Evolutionary conservation across 768 basidiomycete species (phyloP).

Genomic region (Mycena chlorophos): DNA sequence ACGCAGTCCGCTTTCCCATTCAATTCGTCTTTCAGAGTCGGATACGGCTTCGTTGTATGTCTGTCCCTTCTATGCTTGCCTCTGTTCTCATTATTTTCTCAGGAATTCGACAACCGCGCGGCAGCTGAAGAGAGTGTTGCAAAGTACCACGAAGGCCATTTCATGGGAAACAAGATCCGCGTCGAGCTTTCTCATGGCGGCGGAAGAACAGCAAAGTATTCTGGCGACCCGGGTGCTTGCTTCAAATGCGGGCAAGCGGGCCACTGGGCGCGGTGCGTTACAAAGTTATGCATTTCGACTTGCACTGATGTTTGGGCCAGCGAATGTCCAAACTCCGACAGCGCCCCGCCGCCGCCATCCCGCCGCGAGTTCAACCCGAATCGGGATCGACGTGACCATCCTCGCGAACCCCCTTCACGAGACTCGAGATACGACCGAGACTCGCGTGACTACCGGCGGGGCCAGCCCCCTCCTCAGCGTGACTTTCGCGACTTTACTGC

Average conservation of each 20-base stretch:
- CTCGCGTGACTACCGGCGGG: conserved; percentile 62
- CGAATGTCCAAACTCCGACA: conserved; percentile 65
- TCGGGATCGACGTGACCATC: conserved; percentile 51
- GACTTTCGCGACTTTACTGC: conserved; percentile 68
- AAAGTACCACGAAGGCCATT: conserved; percentile 86
- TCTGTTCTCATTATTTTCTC: conserved; percentile 1
- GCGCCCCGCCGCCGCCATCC: conserved; percentile 43
- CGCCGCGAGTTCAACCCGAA: conserved; percentile 34
- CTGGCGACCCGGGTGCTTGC: conserved; percentile 86
- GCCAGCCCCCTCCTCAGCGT: conserved; percentile 60
- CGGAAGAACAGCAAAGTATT: conserved; percentile 74
- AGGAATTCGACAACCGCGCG: conserved; percentile 83
- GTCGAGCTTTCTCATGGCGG: conserved; percentile 86
- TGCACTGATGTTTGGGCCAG: conserved; percentile 35
- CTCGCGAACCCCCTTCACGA: conserved; percentile 44
- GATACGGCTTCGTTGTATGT: conserved; percentile 89
- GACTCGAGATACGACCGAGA: conserved; percentile 67
- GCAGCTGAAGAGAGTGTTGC: conserved; percentile 86
- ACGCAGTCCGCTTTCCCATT: conserved; percentile 17
- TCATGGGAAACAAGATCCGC: conserved; percentile 91
- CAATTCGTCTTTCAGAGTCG: conserved; percentile 50
- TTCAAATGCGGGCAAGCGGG: conserved; percentile 85
- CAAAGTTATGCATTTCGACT: not conserved
- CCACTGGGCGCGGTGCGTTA: conserved; percentile 82
- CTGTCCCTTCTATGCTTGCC: not conserved